Percentiles rank a stretch among this genome's conserved stretches.
Conservation (phyloP, 176 grass and related monocot species). For the Zizania latifolia region DNA sequence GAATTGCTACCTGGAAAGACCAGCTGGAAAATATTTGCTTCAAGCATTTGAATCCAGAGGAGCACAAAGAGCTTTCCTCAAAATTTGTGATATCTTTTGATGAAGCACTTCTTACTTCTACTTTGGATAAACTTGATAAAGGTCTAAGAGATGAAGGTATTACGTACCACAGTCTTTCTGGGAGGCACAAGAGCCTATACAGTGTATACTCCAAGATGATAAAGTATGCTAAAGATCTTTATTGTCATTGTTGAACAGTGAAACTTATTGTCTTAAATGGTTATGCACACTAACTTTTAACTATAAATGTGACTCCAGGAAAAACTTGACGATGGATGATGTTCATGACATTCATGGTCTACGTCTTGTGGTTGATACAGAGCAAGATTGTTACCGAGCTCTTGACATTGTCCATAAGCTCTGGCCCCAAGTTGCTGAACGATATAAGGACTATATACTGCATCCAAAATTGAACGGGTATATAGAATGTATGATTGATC, state of each 20-base stretch:
- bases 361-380: conserved; percentile 76
- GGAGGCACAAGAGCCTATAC: conserved; percentile 87
- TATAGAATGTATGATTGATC: neutral
- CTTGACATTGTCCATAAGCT: conserved; percentile 66
- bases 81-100: conserved; percentile 66
- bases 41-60: conserved; percentile 67
- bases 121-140: conserved; percentile 52
- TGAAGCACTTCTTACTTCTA: conserved; percentile 58
- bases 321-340: conserved; percentile 69
- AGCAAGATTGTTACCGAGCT: conserved; percentile 77
- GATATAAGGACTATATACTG: conserved; percentile 86
- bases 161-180: conserved; percentile 59
- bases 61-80: conserved; percentile 61
- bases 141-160: conserved; percentile 61
- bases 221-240: conserved; percentile 44
- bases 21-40: conserved; percentile 92
- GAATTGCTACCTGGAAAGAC: conserved; percentile 88
- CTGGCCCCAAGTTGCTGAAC: conserved; percentile 58
- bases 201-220: conserved; percentile 85
- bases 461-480: conserved; percentile 86
- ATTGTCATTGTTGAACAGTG: conserved; percentile 11
- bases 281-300: conserved; percentile 1
- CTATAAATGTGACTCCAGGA: conserved; percentile 38
- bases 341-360: conserved; percentile 94
- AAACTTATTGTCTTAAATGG: neutral